Conservation (phyloP, 371 early-diverging fungal species). For the Syncephalastrum racemosum region DNA sequence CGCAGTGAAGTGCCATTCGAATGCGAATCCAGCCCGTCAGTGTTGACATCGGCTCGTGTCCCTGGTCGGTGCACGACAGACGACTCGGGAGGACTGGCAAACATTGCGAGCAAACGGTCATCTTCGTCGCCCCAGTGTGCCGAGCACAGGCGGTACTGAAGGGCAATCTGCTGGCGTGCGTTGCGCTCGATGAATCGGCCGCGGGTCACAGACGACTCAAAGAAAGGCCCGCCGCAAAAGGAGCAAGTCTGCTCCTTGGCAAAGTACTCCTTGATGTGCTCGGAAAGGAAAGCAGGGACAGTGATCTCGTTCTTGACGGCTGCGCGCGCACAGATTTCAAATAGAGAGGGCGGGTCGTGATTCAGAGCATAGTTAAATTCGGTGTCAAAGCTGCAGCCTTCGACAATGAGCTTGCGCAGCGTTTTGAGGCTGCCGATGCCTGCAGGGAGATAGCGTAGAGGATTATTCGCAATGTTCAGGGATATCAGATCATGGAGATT, state of each 20-base stretch:
- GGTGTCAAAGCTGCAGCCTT: conserved; percentile 47
- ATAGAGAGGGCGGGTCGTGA: conserved; percentile 57
- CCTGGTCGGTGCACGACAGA: background rate
- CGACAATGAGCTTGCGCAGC: conserved; percentile 56
- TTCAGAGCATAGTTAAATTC: conserved; percentile 30
- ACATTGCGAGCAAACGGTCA: conserved; percentile 37
- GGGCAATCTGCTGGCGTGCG: conserved; percentile 37
- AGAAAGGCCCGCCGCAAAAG: conserved; percentile 87
- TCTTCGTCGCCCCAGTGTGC: conserved; percentile 47
- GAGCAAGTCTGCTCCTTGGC: conserved; percentile 68
- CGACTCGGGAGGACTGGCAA: conserved; percentile 15
- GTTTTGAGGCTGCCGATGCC: conserved; percentile 49
- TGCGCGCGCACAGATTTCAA: conserved; percentile 76
- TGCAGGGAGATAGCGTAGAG: conserved; percentile 43
- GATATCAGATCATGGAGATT: conserved; percentile 54
- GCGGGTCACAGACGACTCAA: conserved; percentile 66
- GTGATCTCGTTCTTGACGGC: conserved; percentile 66
- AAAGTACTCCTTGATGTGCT: conserved; percentile 67
- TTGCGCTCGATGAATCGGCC: conserved; percentile 66
- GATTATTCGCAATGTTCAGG: conserved; percentile 70
- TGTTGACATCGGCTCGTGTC: conserved; percentile 5
- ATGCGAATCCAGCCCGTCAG: conserved; percentile 14
- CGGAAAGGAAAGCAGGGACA: conserved; percentile 50
- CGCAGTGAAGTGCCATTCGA: background rate
- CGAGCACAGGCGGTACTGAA: conserved; percentile 38